A percentile compares a stretch with the other conserved stretches of the same genome.
These are phyloP conservation scores for Beauveria pseudobassiana DNA, from an alignment of 2,329 filamentous ascomycete genomes.

Conservation along the genomic window DNA sequence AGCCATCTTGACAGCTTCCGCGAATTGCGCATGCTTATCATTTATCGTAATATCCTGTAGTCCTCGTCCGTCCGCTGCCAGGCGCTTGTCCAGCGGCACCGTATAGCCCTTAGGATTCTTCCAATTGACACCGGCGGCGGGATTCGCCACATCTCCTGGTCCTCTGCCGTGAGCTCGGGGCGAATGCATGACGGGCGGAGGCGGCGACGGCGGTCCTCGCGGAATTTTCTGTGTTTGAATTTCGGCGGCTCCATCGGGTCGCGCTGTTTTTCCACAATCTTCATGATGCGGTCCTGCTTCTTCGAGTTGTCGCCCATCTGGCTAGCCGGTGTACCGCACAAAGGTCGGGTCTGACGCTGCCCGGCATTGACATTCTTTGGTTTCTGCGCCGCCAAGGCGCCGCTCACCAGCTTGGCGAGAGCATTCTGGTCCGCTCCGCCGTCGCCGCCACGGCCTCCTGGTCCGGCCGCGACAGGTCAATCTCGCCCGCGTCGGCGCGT, in stretches of 20 bases:
- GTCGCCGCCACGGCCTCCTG: constrained; percentile 78
- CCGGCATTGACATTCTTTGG: constrained; percentile 88
- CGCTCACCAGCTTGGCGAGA: constrained; percentile 71
- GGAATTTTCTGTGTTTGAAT: constrained; percentile 98
- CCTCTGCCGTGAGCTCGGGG: constrained; percentile 95
- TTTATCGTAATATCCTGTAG: constrained; percentile 94
- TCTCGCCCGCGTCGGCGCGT: constrained; percentile 84
- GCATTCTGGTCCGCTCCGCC: constrained; percentile 82
- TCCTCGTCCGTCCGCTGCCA: constrained; percentile 87
- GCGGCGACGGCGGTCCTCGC: constrained; percentile 82
- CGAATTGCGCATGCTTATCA: constrained; percentile 96
- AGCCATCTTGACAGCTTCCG: constrained; percentile 88
- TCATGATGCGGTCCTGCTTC: constrained; percentile 95
- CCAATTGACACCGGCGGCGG: constrained; percentile 89
- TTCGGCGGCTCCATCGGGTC: constrained; percentile 97
- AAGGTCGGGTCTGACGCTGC: constrained; percentile 79
- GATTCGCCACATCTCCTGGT: constrained; percentile 93
- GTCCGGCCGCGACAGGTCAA: constrained; percentile 77
- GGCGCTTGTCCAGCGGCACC: constrained; percentile 86
- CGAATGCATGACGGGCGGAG: constrained; percentile 89
- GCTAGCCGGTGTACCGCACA: constrained; percentile 84
- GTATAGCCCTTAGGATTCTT: constrained; percentile 99
- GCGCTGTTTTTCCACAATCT: constrained; percentile 88
- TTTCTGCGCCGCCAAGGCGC: constrained; percentile 85
- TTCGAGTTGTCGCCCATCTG: constrained; percentile 86